phyloP scores from a whole-genome alignment of 192 early-diverging fungal genomes.

The Funneliformis geosporum region DNA sequence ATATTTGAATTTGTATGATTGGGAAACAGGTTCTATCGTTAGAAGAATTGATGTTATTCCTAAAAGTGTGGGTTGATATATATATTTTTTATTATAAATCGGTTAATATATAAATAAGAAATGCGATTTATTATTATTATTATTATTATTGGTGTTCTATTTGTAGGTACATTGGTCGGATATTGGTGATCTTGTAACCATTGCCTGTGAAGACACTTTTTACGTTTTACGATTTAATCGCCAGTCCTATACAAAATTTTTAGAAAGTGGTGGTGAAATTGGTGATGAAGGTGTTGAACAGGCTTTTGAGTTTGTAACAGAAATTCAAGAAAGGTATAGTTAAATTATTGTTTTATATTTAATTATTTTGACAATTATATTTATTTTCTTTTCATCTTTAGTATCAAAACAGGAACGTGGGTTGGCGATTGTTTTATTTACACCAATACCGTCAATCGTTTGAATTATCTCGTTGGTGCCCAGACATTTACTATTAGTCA shows the following conservation, averaged over 20 bases:
- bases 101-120: neutral
- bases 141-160: neutral
- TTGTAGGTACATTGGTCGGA: slow-evolving; percentile 92
- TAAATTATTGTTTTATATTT: neutral
- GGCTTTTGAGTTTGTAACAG: slow-evolving; percentile 92
- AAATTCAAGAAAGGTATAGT: slow-evolving; percentile 82
- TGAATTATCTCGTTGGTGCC: slow-evolving; percentile 95
- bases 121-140: neutral
- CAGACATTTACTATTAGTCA: slow-evolving; percentile 94
- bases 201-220: slow-evolving; percentile 90
- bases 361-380: slow-evolving; percentile 2
- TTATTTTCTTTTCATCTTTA: slow-evolving; percentile 43
- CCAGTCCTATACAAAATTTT: slow-evolving; percentile 74
- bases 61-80: slow-evolving; percentile 54
- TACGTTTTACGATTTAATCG: slow-evolving; percentile 95
- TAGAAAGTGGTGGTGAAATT: slow-evolving; percentile 66
- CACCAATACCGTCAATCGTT: slow-evolving; percentile 83
- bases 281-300: slow-evolving; percentile 96
- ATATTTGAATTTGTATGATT: slow-evolving; percentile 96
- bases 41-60: slow-evolving; percentile 93
- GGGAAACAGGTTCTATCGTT: slow-evolving; percentile 89
- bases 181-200: slow-evolving; percentile 86
- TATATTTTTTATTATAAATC: neutral
- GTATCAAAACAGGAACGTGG: slow-evolving; percentile 94
- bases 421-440: slow-evolving; percentile 99